Percentiles rank a stretch among this genome's conserved stretches.
Conservation (phyloP, 169 alveolate species). For the Cryptosporidium sp. region DNA sequence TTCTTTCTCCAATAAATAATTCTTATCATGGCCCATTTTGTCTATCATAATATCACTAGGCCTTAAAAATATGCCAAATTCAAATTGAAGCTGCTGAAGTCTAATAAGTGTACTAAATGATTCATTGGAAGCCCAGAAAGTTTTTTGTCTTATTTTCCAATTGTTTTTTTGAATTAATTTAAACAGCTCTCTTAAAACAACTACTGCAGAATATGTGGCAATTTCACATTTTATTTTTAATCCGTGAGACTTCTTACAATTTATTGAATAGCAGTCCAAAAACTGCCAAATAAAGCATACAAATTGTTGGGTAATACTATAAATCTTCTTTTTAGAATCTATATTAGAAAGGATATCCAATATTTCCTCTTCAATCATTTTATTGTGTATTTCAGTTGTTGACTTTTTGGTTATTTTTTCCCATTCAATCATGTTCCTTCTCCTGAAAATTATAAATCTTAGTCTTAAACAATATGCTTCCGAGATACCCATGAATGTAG, state of each 20-base stretch:
- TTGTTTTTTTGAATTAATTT: conserved; percentile 1
- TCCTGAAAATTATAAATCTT: conserved; percentile 36
- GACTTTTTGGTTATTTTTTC: background rate
- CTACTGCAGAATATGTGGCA: conserved; percentile 59
- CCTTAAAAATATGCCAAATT: conserved; percentile 35
- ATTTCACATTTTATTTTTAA: conserved; percentile 29
- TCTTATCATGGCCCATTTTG: conserved; percentile 30
- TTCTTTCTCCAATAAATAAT: background rate
- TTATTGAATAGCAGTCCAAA: conserved; percentile 6
- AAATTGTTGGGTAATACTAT: conserved; percentile 40
- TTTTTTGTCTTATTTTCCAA: background rate
- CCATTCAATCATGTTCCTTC: background rate
- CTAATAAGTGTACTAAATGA: conserved; percentile 44
- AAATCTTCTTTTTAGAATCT: background rate
- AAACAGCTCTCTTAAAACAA: conserved; percentile 42
- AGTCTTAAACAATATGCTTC: conserved; percentile 60
- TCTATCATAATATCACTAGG: conserved; percentile 67
- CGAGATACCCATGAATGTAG: conserved; percentile 27
- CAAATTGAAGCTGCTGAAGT: conserved; percentile 32
- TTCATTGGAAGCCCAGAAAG: conserved; percentile 67
- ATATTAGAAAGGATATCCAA: conserved; percentile 13
- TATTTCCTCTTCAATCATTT: conserved; percentile 32
- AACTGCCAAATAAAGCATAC: conserved; percentile 71
- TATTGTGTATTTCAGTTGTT: background rate
- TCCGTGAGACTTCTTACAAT: background rate